These are phyloP conservation scores for Glomus cerebriforme DNA, from an alignment of 192 early-diverging fungal genomes.

Conservation along the genomic window DNA sequence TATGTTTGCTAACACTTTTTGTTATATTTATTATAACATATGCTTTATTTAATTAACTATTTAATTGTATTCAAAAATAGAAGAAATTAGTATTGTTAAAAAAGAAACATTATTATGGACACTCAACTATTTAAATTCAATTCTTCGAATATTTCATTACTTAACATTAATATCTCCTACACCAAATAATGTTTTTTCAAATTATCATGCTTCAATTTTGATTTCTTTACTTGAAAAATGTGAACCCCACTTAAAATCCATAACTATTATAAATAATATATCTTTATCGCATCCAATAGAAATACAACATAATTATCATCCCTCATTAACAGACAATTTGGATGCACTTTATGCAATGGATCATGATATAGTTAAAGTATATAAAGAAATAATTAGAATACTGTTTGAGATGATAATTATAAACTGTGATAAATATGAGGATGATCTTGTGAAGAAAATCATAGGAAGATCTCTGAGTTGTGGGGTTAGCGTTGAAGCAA, in stretches of 20 bases:
- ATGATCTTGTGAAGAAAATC: background rate
- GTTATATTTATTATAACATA: background rate
- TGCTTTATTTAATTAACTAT: background rate
- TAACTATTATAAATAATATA: background rate
- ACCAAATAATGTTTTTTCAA: background rate
- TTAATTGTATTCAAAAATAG: background rate
- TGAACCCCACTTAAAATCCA: background rate
- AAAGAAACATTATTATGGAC: constrained; percentile 10
- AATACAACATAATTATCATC: constrained; percentile 13
- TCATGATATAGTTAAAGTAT: background rate
- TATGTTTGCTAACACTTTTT: background rate
- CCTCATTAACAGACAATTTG: constrained; percentile 18
- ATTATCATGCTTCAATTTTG: background rate
- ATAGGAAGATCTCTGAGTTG: background rate
- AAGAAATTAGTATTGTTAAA: background rate
- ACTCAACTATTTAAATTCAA: constrained; percentile 12
- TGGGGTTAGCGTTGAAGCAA: constrained; percentile 2
- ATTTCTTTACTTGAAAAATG: constrained; percentile 21
- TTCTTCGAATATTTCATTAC: constrained; percentile 22
- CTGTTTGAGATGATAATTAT: constrained; percentile 28
- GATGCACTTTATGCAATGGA: constrained; percentile 13
- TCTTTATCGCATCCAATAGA: background rate
- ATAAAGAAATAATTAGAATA: constrained; percentile 22
- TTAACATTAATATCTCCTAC: constrained; percentile 13
- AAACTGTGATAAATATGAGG: background rate